Conservation (phyloP, 108 stramenopile genomes). For the Epithemia pelagica region DNA sequence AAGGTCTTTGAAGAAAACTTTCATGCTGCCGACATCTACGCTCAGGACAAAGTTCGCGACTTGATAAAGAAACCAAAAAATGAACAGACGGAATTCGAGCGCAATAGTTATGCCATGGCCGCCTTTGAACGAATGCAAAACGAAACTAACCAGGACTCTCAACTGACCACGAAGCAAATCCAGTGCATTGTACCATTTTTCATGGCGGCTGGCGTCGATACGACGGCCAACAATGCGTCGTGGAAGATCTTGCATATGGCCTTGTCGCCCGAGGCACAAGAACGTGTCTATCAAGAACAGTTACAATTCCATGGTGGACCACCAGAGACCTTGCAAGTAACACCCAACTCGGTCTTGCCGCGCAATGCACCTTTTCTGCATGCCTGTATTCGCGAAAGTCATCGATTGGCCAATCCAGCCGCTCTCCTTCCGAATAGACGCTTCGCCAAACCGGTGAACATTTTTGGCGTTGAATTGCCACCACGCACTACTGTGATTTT, state of each 20-base stretch:
- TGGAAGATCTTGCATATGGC: too few species aligned
- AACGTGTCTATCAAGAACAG: too few species aligned
- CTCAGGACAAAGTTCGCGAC: not conserved
- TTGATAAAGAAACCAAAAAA: conserved; percentile 10
- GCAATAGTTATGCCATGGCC: conserved; percentile 17
- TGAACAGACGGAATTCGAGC: conserved; percentile 15
- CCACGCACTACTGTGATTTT: conserved; percentile 7
- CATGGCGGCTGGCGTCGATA: conserved; percentile 22
- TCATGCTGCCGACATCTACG: conserved; percentile 7
- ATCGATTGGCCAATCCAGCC: conserved; percentile 20
- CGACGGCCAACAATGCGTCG: conserved; percentile 14
- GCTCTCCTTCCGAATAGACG: conserved; percentile 8
- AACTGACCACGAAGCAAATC: conserved; percentile 17
- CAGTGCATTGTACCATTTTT: conserved; percentile 9
- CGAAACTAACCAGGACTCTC: too few species aligned
- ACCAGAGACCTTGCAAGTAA: too few species aligned
- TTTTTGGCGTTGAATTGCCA: conserved; percentile 17
- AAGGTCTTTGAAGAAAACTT: conserved; percentile 4
- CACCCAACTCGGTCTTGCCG: too few species aligned
- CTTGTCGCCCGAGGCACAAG: too few species aligned
- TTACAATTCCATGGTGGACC: too few species aligned
- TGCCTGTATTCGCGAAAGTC: conserved; percentile 23
- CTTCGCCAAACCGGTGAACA: conserved; percentile 12
- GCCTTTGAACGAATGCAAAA: conserved; percentile 12
- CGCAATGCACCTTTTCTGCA: conserved; percentile 27